Evolutionary conservation across 2,329 filamentous ascomycete genomes (phyloP).

Genomic region (Fusarium domesticum): DNA sequence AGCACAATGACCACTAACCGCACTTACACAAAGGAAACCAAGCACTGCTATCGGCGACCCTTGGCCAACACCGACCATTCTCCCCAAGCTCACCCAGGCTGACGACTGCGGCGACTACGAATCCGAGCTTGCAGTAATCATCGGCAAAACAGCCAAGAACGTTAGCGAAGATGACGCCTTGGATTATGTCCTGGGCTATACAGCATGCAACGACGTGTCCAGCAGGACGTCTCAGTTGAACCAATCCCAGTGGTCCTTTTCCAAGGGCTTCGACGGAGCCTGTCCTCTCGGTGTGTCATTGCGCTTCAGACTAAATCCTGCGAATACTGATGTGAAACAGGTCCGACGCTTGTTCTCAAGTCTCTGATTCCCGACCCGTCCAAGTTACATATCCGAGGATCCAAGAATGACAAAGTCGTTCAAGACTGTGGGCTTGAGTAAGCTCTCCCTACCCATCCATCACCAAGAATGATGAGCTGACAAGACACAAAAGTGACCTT

Average conservation of each 20-base stretch:
- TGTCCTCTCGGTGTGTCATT: slow-evolving; percentile 43
- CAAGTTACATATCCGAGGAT: slow-evolving; percentile 51
- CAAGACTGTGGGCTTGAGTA: slow-evolving; percentile 25
- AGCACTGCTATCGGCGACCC: slow-evolving; percentile 52
- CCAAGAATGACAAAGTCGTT: slow-evolving; percentile 49
- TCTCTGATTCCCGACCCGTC: slow-evolving; percentile 57
- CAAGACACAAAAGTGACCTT: slow-evolving; percentile 46
- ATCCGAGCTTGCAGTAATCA: slow-evolving; percentile 56
- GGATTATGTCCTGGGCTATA: slow-evolving; percentile 62
- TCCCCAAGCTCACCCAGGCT: slow-evolving; percentile 48
- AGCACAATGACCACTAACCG: too few relatives aligned
- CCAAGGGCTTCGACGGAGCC: slow-evolving; percentile 56
- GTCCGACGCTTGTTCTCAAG: slow-evolving; percentile 63
- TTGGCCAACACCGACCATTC: slow-evolving; percentile 47
- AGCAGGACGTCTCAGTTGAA: slow-evolving; percentile 28
- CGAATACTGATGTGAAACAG: slow-evolving; percentile 35
- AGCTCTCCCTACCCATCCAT: slow-evolving; percentile 9
- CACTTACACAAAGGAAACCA: too few relatives aligned
- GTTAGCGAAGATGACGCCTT: slow-evolving; percentile 55
- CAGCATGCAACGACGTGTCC: slow-evolving; percentile 61
- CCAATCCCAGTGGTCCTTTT: slow-evolving; percentile 41
- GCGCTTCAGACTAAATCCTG: too few relatives aligned
- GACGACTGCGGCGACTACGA: slow-evolving; percentile 58
- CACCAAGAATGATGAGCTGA: neutral
- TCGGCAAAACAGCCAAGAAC: slow-evolving; percentile 50